Evolutionary conservation across 2,329 filamentous ascomycete species (phyloP), one percentile per base, ranked within the genome.

Genomic region (Aspergillus sp.): DNA sequence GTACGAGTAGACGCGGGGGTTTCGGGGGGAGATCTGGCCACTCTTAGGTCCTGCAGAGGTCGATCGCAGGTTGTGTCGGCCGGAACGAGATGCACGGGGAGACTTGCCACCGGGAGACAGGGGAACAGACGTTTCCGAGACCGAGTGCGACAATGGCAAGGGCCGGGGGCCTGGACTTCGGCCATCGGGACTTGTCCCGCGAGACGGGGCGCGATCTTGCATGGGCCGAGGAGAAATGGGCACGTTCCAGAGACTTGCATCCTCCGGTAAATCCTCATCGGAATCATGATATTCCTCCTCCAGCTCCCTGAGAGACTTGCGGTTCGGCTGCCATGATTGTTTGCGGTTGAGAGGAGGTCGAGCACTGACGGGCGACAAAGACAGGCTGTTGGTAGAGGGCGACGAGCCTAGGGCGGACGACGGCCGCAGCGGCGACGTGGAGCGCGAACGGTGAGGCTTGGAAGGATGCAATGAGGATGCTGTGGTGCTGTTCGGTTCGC

Each of bases 1-100:
- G 80, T 86, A 88, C 0, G 85, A 87, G 66, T 85, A 84, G 22
- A 83, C 81, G 31, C 81, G 78, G 47, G 78, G 78, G 52, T 77
- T 71, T 59, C 76, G 70, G 36, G 75, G 73, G 24, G 75, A 74
- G 47, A 78, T 72, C 64, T 77, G 71, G 54, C 75, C 71, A 56
- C 75, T 70, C 67, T 77, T 74, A 52, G 75, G 75, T n/a, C 75
- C 73, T n/a, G 75, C 74, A 50, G 75, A 77, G 63, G 69, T 73
- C 42, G 75, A 76, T 32, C 75, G 69, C n/a, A 68, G 58, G 31
- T 67, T 54, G 42, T 65, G 64, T 11, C 73, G 67, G 55, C 67
- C 67, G 29, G 68, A 66, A 31, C 75, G 74, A 11, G 73, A 70
- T 31, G 69, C 67, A 50, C 69, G 67, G 4, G 75, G 71, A 6